Percentiles rank a stretch among this genome's conserved stretches.
These are phyloP conservation scores for Globisporangium perplexum DNA, from an alignment of 352 stramenopile genomes.

Conservation along the genomic window DNA sequence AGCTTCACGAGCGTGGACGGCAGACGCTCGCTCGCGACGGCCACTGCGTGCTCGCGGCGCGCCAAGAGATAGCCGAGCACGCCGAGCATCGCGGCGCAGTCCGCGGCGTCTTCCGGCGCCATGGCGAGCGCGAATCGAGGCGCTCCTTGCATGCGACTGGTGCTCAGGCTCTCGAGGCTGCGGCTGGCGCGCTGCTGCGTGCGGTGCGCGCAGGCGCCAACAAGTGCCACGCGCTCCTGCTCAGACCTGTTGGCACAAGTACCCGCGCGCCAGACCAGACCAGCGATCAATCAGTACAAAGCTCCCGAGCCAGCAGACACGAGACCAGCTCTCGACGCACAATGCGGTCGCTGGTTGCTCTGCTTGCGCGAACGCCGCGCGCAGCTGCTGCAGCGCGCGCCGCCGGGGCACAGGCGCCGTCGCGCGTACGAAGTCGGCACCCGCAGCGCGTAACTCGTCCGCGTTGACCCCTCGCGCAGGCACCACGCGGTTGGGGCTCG, in stretches of 20 bases:
- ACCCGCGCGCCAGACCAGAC: too few species aligned
- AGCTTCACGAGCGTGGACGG: conserved; percentile 51
- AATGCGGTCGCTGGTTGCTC: conserved; percentile 1
- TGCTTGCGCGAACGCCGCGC: conserved; percentile 2
- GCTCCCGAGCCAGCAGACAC: too few species aligned
- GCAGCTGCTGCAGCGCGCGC: conserved; percentile 6
- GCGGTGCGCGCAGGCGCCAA: conserved; percentile 29
- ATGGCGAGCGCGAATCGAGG: conserved; percentile 1
- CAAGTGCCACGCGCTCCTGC: conserved; percentile 12
- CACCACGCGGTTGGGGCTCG: background rate
- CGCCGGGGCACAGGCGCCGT: background rate
- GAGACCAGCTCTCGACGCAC: background rate
- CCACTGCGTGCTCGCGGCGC: conserved; percentile 17
- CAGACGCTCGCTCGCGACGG: conserved; percentile 43
- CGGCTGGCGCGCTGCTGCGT: conserved; percentile 25
- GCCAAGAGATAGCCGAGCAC: conserved; percentile 23
- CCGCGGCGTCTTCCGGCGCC: background rate
- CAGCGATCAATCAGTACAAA: too few species aligned
- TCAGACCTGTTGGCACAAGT: conserved; percentile 4
- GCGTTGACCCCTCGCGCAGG: background rate
- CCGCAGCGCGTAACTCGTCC: background rate
- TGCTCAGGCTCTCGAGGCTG: conserved; percentile 32
- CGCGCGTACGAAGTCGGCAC: background rate
- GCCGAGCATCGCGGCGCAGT: conserved; percentile 17
- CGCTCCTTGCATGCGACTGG: conserved; percentile 15